These are phyloP conservation scores for Fragilaria crotonensis DNA, from an alignment of 108 stramenopile species.

Conservation along the genomic window DNA sequence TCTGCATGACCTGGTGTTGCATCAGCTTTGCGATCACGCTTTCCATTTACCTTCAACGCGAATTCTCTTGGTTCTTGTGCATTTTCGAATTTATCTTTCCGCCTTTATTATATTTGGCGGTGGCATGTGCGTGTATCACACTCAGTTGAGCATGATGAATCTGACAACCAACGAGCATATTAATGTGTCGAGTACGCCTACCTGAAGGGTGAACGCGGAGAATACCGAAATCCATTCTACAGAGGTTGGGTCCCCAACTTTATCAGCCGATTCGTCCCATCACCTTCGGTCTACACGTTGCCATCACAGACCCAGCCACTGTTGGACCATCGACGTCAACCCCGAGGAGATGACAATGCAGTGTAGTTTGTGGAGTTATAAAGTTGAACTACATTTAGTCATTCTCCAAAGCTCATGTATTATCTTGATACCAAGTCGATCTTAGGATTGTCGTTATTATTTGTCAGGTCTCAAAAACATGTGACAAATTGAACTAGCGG, in stretches of 20 bases:
- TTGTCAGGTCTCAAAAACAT: no score
- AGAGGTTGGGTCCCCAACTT: constrained; percentile 44
- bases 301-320: neutral
- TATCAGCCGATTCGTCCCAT: constrained; percentile 27
- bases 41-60: constrained; percentile 35
- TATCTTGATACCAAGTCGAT: no score
- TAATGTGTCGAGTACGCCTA: constrained; percentile 78
- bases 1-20: constrained; percentile 31
- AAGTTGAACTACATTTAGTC: no score
- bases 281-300: constrained; percentile 18
- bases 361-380: no score
- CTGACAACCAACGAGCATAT: constrained; percentile 95
- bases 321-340: no score
- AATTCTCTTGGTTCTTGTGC: constrained; percentile 11
- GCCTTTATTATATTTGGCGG: constrained; percentile 51
- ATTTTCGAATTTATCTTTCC: constrained; percentile 54
- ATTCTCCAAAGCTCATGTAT: no score
- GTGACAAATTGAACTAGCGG: no score
- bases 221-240: constrained; percentile 84
- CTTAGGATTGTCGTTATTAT: no score
- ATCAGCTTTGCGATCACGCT: constrained; percentile 36
- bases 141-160: constrained; percentile 72
- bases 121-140: constrained; percentile 77
- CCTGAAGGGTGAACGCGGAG: constrained; percentile 50
- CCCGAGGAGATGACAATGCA: no score